phyloP scores from a whole-genome alignment of 768 basidiomycete species.

The Termitomyces bulborhizus region DNA sequence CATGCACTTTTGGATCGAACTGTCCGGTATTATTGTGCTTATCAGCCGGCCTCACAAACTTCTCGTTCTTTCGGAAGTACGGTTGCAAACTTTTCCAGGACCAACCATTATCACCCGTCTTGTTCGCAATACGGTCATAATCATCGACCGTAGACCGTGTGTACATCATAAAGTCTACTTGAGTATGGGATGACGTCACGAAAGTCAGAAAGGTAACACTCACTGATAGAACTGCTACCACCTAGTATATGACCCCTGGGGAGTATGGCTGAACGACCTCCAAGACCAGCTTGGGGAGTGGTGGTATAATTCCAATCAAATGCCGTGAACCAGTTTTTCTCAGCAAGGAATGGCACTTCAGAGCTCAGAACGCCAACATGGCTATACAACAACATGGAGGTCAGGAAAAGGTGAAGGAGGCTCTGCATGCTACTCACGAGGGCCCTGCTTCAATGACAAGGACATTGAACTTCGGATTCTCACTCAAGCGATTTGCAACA shows the following conservation, averaged over 20 bases:
- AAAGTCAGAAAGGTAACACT: background rate
- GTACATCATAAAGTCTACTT: slow-evolving; percentile 16
- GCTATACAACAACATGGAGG: slow-evolving; percentile 1
- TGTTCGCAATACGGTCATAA: slow-evolving; percentile 22
- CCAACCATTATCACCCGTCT: slow-evolving; percentile 26
- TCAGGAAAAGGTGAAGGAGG: background rate
- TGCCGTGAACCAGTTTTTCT: slow-evolving; percentile 7
- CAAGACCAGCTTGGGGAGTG: slow-evolving; percentile 22
- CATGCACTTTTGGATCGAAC: slow-evolving; percentile 18
- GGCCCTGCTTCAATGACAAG: slow-evolving; percentile 15
- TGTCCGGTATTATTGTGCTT: slow-evolving; percentile 25
- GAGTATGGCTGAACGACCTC: slow-evolving; percentile 19
- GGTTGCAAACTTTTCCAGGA: slow-evolving; percentile 23
- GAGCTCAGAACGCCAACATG: slow-evolving; percentile 12
- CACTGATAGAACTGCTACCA: slow-evolving; percentile 26
- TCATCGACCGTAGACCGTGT: slow-evolving; percentile 21
- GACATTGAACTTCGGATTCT: slow-evolving; percentile 10
- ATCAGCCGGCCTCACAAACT: slow-evolving; percentile 21
- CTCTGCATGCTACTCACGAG: slow-evolving; percentile 7
- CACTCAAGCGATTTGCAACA: slow-evolving; percentile 14
- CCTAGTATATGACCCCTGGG: slow-evolving; percentile 25
- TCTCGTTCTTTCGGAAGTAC: slow-evolving; percentile 24
- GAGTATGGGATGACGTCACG: background rate
- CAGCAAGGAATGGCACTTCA: slow-evolving; percentile 13
- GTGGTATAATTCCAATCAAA: slow-evolving; percentile 33